phyloP scores from a whole-genome alignment of 108 stramenopile species.

The Cyclotella sp. region DNA sequence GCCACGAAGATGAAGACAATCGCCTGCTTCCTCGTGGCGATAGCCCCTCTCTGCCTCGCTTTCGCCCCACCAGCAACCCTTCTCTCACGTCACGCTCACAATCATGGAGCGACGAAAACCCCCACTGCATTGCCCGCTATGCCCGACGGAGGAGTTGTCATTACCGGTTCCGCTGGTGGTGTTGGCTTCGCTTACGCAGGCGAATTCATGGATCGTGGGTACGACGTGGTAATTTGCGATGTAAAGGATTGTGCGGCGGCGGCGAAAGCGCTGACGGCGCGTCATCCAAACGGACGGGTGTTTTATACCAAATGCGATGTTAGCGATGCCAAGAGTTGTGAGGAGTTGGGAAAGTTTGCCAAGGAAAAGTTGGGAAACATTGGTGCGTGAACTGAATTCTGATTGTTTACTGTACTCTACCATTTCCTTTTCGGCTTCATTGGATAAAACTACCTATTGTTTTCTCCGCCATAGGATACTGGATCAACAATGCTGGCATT shows the following conservation, averaged over 20 bases:
- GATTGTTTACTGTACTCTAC: no score
- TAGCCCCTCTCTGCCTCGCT: conserved; percentile 8
- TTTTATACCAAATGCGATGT: conserved; percentile 91
- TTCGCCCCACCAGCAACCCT: conserved; percentile 24
- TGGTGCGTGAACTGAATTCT: conserved; percentile 2
- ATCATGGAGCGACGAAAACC: conserved; percentile 1
- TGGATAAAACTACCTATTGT: no score
- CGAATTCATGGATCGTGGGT: conserved; percentile 91
- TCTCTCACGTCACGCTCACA: conserved; percentile 2
- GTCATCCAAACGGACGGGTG: conserved; percentile 76
- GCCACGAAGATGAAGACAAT: conserved; percentile 28
- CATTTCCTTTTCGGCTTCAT: no score
- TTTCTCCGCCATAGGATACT: conserved; percentile 54
- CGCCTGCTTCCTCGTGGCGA: neutral
- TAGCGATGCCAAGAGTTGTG: conserved; percentile 65
- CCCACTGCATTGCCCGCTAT: conserved; percentile 28
- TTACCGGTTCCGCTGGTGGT: conserved; percentile 86
- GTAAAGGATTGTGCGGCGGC: conserved; percentile 80
- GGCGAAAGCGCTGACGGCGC: conserved; percentile 64
- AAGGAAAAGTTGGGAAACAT: conserved; percentile 85
- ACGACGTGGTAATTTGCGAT: conserved; percentile 91
- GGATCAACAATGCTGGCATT: conserved; percentile 94
- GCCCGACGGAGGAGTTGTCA: conserved; percentile 80
- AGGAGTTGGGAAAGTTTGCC: conserved; percentile 74
- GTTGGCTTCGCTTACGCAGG: conserved; percentile 94